Percentiles rank a stretch among this genome's conserved stretches.
These are phyloP conservation scores for Cadophora gregata DNA, from an alignment of 2,329 filamentous ascomycete genomes.

Conservation along the genomic window DNA sequence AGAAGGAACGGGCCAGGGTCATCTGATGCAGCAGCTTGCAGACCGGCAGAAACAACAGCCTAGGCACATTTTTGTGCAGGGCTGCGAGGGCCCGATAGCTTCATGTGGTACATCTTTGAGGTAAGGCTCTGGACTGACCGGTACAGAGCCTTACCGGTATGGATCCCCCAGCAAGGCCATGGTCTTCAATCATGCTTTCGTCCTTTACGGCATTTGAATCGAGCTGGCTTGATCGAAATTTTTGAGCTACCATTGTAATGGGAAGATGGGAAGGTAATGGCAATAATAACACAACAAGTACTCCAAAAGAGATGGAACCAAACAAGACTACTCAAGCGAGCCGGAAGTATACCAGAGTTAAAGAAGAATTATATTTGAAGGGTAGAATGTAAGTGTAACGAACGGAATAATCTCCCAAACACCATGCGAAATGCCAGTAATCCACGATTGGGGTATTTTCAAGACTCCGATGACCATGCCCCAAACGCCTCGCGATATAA, in stretches of 20 bases:
- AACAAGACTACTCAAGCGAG: not conserved
- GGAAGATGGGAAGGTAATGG: not conserved
- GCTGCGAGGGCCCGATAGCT: not conserved
- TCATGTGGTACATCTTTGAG: not conserved
- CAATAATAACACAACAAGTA: not conserved
- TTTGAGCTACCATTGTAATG: not conserved
- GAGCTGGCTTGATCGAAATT: not conserved
- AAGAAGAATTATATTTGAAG: not conserved
- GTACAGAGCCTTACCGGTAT: not conserved
- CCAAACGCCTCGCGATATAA: not conserved
- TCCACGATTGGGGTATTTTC: constrained; percentile 5
- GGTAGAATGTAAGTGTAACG: not conserved
- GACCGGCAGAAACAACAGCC: not conserved
- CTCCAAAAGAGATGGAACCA: not conserved
- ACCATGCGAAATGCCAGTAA: constrained; percentile 14
- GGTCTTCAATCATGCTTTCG: no score
- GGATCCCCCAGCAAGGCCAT: no score
- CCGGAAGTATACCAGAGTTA: not conserved
- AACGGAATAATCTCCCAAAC: constrained; percentile 12
- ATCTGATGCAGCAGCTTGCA: not conserved
- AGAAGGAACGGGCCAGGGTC: not conserved
- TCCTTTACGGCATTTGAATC: not conserved
- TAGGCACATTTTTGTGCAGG: not conserved
- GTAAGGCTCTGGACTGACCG: not conserved
- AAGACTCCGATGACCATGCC: not conserved